A percentile compares a stretch with the other conserved stretches of the same genome.
Evolutionary conservation across 257 asterid species (phyloP).

Genomic region (Thymus quinquecostatus): DNA sequence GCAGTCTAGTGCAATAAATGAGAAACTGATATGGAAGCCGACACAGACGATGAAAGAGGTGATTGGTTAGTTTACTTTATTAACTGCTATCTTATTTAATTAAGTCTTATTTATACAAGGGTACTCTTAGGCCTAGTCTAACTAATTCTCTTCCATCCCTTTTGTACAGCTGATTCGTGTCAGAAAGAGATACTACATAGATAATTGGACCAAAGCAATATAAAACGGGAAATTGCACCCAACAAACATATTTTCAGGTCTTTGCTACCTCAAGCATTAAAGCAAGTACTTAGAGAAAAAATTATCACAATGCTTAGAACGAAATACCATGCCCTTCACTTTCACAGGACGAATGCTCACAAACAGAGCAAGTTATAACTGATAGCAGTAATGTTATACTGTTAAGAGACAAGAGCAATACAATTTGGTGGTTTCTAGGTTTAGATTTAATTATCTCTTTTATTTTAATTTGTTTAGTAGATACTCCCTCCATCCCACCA

Average conservation of each 20-base stretch:
- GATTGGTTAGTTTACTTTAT: neutral
- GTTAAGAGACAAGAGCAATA: too few species aligned
- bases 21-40: neutral
- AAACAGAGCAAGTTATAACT: neutral
- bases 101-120: neutral
- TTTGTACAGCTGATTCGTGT: neutral
- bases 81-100: neutral
- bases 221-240: neutral
- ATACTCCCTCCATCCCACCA: too few species aligned
- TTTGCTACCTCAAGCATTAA: neutral
- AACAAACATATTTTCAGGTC: slow-evolving; percentile 6
- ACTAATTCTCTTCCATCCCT: neutral
- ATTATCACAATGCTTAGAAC: slow-evolving; percentile 10
- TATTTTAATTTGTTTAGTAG: too few species aligned
- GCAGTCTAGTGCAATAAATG: slow-evolving; percentile 10
- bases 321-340: neutral
- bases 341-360: neutral
- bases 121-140: neutral
- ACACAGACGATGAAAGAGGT: neutral
- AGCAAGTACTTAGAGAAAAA: slow-evolving; percentile 1
- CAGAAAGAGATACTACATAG: slow-evolving; percentile 16
- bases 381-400: neutral
- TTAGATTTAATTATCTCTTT: too few species aligned
- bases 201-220: slow-evolving; percentile 11
- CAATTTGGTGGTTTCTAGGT: too few species aligned